These are phyloP conservation scores for Zymoseptoria passerinii DNA, from an alignment of 2,329 filamentous ascomycete species.

Conservation along the genomic window DNA sequence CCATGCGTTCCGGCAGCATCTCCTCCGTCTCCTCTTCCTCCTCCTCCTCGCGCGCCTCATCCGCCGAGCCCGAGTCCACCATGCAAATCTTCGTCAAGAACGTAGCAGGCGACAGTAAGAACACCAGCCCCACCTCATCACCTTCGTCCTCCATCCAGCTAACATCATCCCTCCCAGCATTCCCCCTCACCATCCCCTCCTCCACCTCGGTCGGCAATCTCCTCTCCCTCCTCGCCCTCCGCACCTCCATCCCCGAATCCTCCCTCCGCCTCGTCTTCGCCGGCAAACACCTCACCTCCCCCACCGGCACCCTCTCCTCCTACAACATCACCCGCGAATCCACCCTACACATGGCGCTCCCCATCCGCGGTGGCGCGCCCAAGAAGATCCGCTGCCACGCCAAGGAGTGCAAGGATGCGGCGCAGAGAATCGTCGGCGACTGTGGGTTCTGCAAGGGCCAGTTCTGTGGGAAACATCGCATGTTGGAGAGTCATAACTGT, in stretches of 20 bases:
- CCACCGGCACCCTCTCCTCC: slow-evolving; percentile 37
- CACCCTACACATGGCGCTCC: slow-evolving; percentile 48
- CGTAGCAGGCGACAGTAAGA: slow-evolving; percentile 50
- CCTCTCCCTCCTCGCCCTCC: slow-evolving; percentile 48
- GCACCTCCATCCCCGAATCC: slow-evolving; percentile 41
- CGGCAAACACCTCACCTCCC: slow-evolving; percentile 46
- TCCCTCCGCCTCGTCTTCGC: slow-evolving; percentile 50
- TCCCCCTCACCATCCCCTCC: slow-evolving; percentile 48
- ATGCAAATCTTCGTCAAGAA: slow-evolving; percentile 57
- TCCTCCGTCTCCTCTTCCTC: slow-evolving; percentile 25
- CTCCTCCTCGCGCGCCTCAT: slow-evolving; percentile 27
- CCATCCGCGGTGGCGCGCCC: slow-evolving; percentile 52
- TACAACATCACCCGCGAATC: slow-evolving; percentile 43
- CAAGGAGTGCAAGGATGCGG: slow-evolving; percentile 79
- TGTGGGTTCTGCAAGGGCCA: slow-evolving; percentile 91
- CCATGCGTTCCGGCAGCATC: slow-evolving; percentile 1
- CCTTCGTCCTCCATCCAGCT: slow-evolving; percentile 16
- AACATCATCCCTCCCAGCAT: slow-evolving; percentile 37
- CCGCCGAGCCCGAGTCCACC: slow-evolving; percentile 41
- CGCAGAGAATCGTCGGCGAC: slow-evolving; percentile 90
- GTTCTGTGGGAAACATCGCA: slow-evolving; percentile 89
- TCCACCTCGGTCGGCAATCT: slow-evolving; percentile 49
- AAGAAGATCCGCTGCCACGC: slow-evolving; percentile 80
- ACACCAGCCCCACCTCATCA: too few relatives aligned
- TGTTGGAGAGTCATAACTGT: slow-evolving; percentile 92